Percentiles rank a stretch among this genome's conserved stretches.
Evolutionary conservation across 768 basidiomycete genomes (phyloP).

Genomic region (Agaricus blazei): DNA sequence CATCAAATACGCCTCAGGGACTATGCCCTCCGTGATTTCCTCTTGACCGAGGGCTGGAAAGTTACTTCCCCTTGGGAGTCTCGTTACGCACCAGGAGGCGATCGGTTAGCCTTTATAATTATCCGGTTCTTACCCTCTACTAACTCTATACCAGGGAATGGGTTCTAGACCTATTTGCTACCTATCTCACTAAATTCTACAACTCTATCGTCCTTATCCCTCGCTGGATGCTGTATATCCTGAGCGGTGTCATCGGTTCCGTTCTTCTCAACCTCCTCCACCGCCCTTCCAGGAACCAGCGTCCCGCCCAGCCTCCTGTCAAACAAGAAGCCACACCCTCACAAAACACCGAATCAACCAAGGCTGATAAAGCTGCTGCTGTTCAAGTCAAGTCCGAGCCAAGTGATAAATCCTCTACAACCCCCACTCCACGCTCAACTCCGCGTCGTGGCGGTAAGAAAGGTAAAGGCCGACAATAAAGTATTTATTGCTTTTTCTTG

Average conservation of each 20-base stretch:
- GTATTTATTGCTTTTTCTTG: neutral
- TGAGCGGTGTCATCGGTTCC: conserved; percentile 65
- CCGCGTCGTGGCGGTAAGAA: conserved; percentile 4
- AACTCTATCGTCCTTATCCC: conserved; percentile 49
- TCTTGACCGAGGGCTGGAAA: conserved; percentile 60
- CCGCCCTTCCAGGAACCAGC: conserved; percentile 18
- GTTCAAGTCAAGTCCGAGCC: conserved; percentile 1
- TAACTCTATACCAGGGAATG: conserved; percentile 47
- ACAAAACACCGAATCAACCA: neutral
- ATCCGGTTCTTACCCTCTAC: neutral
- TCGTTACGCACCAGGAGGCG: conserved; percentile 71
- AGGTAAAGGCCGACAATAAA: conserved; percentile 2
- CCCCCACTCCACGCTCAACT: neutral
- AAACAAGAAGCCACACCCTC: neutral
- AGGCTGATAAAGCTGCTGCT: neutral
- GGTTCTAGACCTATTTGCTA: conserved; percentile 56
- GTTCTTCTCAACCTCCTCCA: conserved; percentile 65
- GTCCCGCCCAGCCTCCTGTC: neutral
- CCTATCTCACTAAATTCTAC: conserved; percentile 46
- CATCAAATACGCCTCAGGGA: conserved; percentile 55
- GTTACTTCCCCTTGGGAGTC: conserved; percentile 64
- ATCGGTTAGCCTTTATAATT: conserved; percentile 38
- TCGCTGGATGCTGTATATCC: conserved; percentile 64
- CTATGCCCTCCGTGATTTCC: conserved; percentile 59
- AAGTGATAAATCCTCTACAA: neutral